Conservation (phyloP, 2,329 filamentous ascomycete genomes). For the Penicillium sp. region DNA sequence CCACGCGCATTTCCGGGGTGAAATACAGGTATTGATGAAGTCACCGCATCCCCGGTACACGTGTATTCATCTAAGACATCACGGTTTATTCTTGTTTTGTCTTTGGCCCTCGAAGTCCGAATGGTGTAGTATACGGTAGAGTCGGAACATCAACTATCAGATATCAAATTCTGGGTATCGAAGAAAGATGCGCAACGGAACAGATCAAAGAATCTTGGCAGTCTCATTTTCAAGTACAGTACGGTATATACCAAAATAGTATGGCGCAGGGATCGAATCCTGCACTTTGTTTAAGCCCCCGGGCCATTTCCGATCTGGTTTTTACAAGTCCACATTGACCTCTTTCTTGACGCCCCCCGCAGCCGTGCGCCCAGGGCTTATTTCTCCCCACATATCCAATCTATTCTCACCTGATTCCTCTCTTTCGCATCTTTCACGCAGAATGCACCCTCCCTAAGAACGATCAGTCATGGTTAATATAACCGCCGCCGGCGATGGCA, state of each 20-base stretch:
- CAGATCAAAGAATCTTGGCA: too few species aligned
- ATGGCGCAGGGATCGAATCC: neutral
- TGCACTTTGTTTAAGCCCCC: neutral
- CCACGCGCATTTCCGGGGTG: neutral
- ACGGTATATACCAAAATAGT: neutral
- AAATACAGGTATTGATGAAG: neutral
- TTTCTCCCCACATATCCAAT: neutral
- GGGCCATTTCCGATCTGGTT: neutral
- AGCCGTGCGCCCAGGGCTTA: neutral
- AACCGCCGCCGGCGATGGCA: slow-evolving; percentile 33
- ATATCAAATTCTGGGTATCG: too few species aligned
- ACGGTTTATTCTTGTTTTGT: too few species aligned
- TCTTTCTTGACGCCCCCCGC: neutral
- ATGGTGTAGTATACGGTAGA: too few species aligned
- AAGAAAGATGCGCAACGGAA: too few species aligned
- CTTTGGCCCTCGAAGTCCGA: too few species aligned
- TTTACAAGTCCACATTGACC: neutral
- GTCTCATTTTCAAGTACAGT: too few species aligned
- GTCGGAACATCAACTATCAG: too few species aligned
- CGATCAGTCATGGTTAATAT: slow-evolving; percentile 24
- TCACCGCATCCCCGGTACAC: too few species aligned
- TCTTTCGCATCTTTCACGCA: neutral
- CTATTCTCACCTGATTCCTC: neutral
- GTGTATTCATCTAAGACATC: too few species aligned
- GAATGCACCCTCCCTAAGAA: slow-evolving; percentile 8